phyloP scores from a whole-genome alignment of 176 grass and related monocot species.

The Eragrostis curvula region DNA sequence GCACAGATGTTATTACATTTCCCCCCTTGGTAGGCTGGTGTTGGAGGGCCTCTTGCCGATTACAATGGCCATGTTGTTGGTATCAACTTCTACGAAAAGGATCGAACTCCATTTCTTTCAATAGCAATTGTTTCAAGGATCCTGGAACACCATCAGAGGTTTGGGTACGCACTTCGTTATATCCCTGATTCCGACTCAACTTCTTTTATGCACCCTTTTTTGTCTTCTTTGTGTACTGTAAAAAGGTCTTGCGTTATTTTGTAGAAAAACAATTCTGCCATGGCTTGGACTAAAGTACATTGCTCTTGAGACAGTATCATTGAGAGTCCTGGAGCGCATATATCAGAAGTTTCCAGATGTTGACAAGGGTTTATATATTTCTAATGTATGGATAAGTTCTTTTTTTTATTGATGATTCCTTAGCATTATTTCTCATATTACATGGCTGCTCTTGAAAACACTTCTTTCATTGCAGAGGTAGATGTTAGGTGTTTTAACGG shows the following conservation, averaged over 20 bases:
- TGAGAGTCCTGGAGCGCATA: not conserved
- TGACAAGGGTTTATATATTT: slow-evolving; percentile 12
- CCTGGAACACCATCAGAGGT: not conserved
- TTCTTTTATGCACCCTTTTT: no score
- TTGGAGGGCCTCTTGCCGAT: slow-evolving; percentile 17
- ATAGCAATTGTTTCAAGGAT: not conserved
- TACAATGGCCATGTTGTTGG: not conserved
- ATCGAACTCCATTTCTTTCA: slow-evolving; percentile 21
- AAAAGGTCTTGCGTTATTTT: not conserved
- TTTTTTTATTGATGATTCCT: no score
- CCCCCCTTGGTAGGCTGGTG: slow-evolving; percentile 15
- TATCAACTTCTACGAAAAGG: slow-evolving; percentile 19
- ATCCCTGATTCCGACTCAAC: no score
- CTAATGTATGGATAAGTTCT: not conserved
- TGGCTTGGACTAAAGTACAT: slow-evolving; percentile 17
- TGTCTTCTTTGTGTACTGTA: no score
- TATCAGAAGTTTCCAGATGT: not conserved
- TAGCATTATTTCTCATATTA: no score
- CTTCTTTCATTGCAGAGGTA: no score
- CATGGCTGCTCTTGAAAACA: no score
- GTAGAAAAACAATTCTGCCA: not conserved
- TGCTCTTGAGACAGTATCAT: not conserved
- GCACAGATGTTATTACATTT: no score
- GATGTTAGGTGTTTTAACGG: no score
- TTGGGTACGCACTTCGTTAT: not conserved